Conservation (phyloP, 352 stramenopile species). For the Phytophthora brassicae region DNA sequence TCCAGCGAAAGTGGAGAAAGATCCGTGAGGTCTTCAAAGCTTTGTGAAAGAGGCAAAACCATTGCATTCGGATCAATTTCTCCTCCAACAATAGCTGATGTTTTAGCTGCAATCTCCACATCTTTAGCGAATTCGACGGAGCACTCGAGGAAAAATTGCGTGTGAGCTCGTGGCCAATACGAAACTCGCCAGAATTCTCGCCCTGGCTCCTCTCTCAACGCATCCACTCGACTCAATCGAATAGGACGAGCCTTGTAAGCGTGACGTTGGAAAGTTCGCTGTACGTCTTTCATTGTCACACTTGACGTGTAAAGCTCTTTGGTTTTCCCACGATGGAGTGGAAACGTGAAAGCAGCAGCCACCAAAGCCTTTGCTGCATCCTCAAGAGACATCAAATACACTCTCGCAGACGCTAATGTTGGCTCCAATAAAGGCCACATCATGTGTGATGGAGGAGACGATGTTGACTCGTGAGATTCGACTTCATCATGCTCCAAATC, state of each 20-base stretch:
- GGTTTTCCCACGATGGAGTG: conserved; percentile 45
- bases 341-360: conserved; percentile 54
- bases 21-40: conserved; percentile 64
- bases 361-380: conserved; percentile 62
- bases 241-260: conserved; percentile 41
- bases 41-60: conserved; percentile 44
- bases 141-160: conserved; percentile 52
- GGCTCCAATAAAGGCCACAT: conserved; percentile 49
- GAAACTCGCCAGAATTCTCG: conserved; percentile 61
- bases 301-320: conserved; percentile 50
- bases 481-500: conserved; percentile 15
- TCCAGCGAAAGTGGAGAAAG: conserved; percentile 50
- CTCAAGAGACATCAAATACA: conserved; percentile 58
- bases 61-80: conserved; percentile 23
- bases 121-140: conserved; percentile 44
- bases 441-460: conserved; percentile 28
- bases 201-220: conserved; percentile 33
- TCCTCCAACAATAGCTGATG: conserved; percentile 14
- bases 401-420: conserved; percentile 37
- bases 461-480: conserved; percentile 2
- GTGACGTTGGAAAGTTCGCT: conserved; percentile 37
- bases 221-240: conserved; percentile 45
- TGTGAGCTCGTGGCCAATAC: conserved; percentile 50
- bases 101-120: conserved; percentile 25
- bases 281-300: conserved; percentile 50